Evolutionary conservation across 129 eudicot species (phyloP).

Genomic region (Flaveria brownii): DNA sequence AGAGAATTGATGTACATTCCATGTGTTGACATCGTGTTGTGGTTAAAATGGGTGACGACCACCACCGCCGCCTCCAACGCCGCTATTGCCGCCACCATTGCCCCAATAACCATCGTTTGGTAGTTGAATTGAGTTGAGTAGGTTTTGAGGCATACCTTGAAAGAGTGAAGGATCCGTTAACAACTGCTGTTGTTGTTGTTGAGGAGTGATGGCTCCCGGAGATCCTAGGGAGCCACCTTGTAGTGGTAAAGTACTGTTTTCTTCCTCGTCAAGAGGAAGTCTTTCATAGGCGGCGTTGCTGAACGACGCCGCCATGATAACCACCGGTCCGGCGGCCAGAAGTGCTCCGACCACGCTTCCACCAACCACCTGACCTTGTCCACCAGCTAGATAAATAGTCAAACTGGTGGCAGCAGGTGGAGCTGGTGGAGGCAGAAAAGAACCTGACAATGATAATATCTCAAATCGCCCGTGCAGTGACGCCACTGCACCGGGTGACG

Average conservation of each 20-base stretch:
- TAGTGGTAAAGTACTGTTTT: slow-evolving; percentile 35
- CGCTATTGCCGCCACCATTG: slow-evolving; percentile 7
- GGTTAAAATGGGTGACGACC: slow-evolving; percentile 45
- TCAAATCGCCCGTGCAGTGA: slow-evolving; percentile 71
- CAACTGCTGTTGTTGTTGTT: slow-evolving; percentile 34
- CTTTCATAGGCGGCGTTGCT: slow-evolving; percentile 82
- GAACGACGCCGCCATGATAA: slow-evolving; percentile 80
- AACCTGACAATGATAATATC: slow-evolving; percentile 67
- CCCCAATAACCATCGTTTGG: slow-evolving; percentile 61
- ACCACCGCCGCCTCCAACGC: not conserved
- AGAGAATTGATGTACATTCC: too few relatives aligned
- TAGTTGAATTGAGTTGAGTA: slow-evolving; percentile 56
- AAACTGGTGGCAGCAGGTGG: slow-evolving; percentile 69
- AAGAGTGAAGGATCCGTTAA: slow-evolving; percentile 50
- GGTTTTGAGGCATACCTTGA: slow-evolving; percentile 56
- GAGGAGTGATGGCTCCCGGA: not conserved
- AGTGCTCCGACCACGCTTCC: slow-evolving; percentile 70
- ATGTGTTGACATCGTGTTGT: not conserved
- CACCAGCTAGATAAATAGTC: slow-evolving; percentile 71
- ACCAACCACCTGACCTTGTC: slow-evolving; percentile 88
- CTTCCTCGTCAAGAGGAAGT: slow-evolving; percentile 71
- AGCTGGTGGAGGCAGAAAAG: slow-evolving; percentile 77
- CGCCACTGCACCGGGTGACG: slow-evolving; percentile 58
- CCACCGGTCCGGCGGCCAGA: slow-evolving; percentile 70
- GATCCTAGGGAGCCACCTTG: slow-evolving; percentile 39